Conservation (phyloP, 2,329 filamentous ascomycete species). For the Colletotrichum sojae region DNA sequence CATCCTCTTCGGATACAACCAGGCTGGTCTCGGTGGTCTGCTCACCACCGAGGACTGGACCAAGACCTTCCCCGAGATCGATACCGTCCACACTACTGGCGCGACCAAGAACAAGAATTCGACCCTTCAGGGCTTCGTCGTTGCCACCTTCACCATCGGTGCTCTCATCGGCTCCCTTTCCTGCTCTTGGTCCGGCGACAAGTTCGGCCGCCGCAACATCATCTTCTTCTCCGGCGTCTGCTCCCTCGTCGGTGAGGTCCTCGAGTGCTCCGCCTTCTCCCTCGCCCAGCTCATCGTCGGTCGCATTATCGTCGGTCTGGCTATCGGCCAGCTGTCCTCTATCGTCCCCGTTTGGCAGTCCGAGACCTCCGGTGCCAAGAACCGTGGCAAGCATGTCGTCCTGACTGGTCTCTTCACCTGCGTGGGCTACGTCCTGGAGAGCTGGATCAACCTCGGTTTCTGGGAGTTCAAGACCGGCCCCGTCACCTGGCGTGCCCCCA, state of each 20-base stretch:
- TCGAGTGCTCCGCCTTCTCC: conserved; percentile 53
- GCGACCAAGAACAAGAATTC: conserved; percentile 49
- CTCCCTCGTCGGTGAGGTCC: conserved; percentile 52
- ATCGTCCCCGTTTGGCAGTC: conserved; percentile 59
- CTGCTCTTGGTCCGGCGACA: conserved; percentile 53
- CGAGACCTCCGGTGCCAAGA: conserved; percentile 54
- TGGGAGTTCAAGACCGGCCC: conserved; percentile 49
- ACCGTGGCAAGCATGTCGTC: conserved; percentile 59
- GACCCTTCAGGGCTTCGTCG: conserved; percentile 54
- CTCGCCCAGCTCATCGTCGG: conserved; percentile 60
- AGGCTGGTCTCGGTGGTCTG: conserved; percentile 55
- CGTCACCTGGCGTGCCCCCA: conserved; percentile 51
- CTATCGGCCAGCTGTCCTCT: conserved; percentile 54
- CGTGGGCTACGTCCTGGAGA: conserved; percentile 52
- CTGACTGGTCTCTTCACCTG: conserved; percentile 47
- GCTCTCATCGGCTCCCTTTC: conserved; percentile 53
- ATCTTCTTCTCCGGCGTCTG: conserved; percentile 50
- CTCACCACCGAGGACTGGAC: conserved; percentile 52
- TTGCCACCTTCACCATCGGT: conserved; percentile 55
- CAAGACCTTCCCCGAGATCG: conserved; percentile 55
- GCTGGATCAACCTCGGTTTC: conserved; percentile 63
- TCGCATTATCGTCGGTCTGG: conserved; percentile 57
- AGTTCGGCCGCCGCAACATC: conserved; percentile 51
- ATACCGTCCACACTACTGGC: conserved; percentile 53
- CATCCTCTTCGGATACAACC: conserved; percentile 59